phyloP scores from a whole-genome alignment of 2,329 filamentous ascomycete species.

The Diaporthe helianthi region DNA sequence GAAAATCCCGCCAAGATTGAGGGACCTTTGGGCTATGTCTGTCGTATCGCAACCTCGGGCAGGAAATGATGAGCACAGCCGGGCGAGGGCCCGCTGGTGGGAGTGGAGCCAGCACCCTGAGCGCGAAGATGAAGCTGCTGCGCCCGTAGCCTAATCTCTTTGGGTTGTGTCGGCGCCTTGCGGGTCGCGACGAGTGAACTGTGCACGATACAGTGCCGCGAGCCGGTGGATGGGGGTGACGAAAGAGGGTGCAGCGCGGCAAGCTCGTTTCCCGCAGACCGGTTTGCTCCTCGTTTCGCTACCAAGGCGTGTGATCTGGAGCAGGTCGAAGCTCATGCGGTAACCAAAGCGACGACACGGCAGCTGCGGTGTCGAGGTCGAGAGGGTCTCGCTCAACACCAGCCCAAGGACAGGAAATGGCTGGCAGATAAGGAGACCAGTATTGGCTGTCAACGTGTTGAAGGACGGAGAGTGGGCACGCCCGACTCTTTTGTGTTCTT shows the following conservation, averaged over 20 bases:
- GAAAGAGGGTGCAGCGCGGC: constrained; percentile 22
- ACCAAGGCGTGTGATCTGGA: neutral
- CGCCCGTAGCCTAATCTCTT: constrained; percentile 30
- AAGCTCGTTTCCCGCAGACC: neutral
- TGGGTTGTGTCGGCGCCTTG: constrained; percentile 12
- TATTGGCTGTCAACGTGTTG: constrained; percentile 11
- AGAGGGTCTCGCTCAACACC: neutral
- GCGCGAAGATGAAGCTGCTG: constrained; percentile 30
- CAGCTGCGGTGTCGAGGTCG: neutral
- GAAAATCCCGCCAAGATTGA: constrained; percentile 23
- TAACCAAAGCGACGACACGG: constrained; percentile 10
- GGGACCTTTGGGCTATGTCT: constrained; percentile 32
- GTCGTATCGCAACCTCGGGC: constrained; percentile 31
- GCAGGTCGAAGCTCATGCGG: constrained; percentile 16
- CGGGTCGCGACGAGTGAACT: constrained; percentile 15
- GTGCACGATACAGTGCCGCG: constrained; percentile 26
- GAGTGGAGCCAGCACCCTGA: constrained; percentile 31
- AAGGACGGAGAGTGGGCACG: constrained; percentile 19
- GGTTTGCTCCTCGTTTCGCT: neutral
- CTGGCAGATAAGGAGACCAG: neutral
- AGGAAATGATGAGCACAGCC: constrained; percentile 34
- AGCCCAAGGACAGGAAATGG: neutral
- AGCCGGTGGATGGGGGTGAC: neutral
- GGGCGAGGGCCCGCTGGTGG: constrained; percentile 29
- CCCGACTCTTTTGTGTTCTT: constrained; percentile 18